Evolutionary conservation across 2,329 filamentous ascomycete genomes (phyloP), one percentile per base, ranked within the genome.

Genomic region (Fusarium nanum): DNA sequence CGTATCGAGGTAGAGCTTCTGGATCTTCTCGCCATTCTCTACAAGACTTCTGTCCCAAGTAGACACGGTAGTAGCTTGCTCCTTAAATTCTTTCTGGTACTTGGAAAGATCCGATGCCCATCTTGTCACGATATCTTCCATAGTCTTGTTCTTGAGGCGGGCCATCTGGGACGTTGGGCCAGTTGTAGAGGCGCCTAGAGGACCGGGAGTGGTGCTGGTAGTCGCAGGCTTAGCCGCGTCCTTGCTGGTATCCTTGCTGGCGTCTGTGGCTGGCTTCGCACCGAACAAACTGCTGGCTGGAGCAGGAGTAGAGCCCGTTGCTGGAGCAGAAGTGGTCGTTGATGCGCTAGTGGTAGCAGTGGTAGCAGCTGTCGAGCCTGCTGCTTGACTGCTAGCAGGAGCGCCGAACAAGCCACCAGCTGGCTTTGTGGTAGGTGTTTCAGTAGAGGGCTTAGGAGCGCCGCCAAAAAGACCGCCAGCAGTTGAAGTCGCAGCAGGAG

Each of bases 81-180:
- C 88, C 78, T 97, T 94, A 83, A 98, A 99, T 63, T 97, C 93
- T 79, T 97, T 97, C 77, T 98, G 95, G 77, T 99, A 98, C 77
- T 97, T 97, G 56, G 94, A 92, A 52, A 99, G 85, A 77, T 98
- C 96, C 0, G 94, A 93, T 3, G 96, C 96, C 96, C 96, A 99
- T 32, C 94, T 90, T 6, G 93, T 98, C 71, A 99, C 94, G 70
- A 99, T 98, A 79, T 99, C 96, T 77, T 99, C 96, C 92, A 99
- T 98, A 1, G 95, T 97, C 83, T 97, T 98, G 81, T 98, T 97
- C 85, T 97, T 97, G 40, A 99, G 85, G 28, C 96, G 91, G 6
- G 95, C 96, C 75, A 97, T 89, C 60, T 94, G 91, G 18, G 96
- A 95, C 5, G 91, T 84, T 3, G 94, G 93, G 0, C 94, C 94